Percentiles rank a stretch among this genome's conserved stretches.
Evolutionary conservation across 2,329 filamentous ascomycete species (phyloP).

Genomic region (Rhytidhysteron rufulum): DNA sequence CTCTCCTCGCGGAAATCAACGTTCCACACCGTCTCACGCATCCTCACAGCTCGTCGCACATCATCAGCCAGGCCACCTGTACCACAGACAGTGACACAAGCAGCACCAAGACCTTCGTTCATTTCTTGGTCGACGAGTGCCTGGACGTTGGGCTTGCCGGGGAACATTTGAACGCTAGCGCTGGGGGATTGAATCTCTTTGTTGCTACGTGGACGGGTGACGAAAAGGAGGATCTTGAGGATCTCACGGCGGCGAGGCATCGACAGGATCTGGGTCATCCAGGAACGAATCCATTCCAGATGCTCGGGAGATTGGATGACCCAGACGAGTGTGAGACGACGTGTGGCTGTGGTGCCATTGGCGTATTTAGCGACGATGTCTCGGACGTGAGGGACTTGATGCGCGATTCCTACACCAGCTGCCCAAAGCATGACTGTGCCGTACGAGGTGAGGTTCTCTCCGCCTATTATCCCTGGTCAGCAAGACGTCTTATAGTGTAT

Average conservation of each 20-base stretch:
- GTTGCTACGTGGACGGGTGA: slow-evolving; percentile 82
- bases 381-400: slow-evolving; percentile 84
- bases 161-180: slow-evolving; percentile 83
- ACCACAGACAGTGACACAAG: slow-evolving; percentile 80
- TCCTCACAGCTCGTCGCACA: slow-evolving; percentile 64
- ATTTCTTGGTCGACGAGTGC: slow-evolving; percentile 80
- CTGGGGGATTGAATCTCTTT: slow-evolving; percentile 75
- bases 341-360: slow-evolving; percentile 73
- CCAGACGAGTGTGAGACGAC: slow-evolving; percentile 83
- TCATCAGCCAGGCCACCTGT: slow-evolving; percentile 72
- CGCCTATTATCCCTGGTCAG: slow-evolving; percentile 45
- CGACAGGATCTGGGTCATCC: slow-evolving; percentile 79
- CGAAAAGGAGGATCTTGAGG: slow-evolving; percentile 81
- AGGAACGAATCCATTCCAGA: slow-evolving; percentile 89
- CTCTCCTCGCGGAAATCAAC: slow-evolving; percentile 79
- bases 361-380: slow-evolving; percentile 56
- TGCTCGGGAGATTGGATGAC: slow-evolving; percentile 85
- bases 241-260: slow-evolving; percentile 80
- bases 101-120: slow-evolving; percentile 76
- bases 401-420: slow-evolving; percentile 90
- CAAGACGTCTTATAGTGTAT: not conserved
- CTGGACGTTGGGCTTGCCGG: slow-evolving; percentile 79
- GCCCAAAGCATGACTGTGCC: slow-evolving; percentile 89
- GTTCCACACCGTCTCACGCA: slow-evolving; percentile 59
- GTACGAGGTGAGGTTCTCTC: slow-evolving; percentile 85